Percentiles rank a stretch among this genome's conserved stretches.
Evolutionary conservation across 768 basidiomycete genomes (phyloP).

Genomic region (Boletus reticuloceps): DNA sequence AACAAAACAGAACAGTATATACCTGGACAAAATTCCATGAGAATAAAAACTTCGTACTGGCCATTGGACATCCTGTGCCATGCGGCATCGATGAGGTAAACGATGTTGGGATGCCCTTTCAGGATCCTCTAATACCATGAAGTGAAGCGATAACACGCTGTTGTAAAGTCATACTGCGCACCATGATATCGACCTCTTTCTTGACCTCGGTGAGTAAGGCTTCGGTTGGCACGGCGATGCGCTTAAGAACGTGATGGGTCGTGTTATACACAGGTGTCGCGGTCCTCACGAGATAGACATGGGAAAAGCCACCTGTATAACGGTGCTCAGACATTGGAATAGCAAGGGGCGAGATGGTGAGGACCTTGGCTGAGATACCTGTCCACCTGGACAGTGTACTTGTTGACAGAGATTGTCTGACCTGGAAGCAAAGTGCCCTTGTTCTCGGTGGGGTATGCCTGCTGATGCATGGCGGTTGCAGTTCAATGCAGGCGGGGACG

Average conservation of each 20-base stretch:
- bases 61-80: constrained; percentile 84
- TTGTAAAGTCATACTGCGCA: constrained; percentile 35
- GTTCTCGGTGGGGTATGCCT: constrained; percentile 41
- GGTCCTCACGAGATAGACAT: constrained; percentile 94
- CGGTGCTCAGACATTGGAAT: constrained; percentile 11
- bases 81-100: constrained; percentile 93
- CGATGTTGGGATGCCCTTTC: constrained; percentile 92
- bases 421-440: constrained; percentile 77
- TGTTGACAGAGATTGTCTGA: constrained; percentile 87
- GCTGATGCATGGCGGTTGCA: constrained; percentile 36
- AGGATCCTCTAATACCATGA: constrained; percentile 66
- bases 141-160: constrained; percentile 26
- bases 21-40: constrained; percentile 98
- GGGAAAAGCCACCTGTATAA: constrained; percentile 87
- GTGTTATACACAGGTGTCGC: constrained; percentile 85
- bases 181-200: constrained; percentile 99
- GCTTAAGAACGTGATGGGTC: constrained; percentile 94
- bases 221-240: constrained; percentile 91
- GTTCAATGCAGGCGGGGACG: not conserved
- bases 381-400: constrained; percentile 88
- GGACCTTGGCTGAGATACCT: constrained; percentile 93
- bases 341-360: constrained; percentile 3
- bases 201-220: constrained; percentile 89
- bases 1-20: constrained; percentile 16
- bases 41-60: constrained; percentile 92